These are phyloP conservation scores for Epichloe brachyelytri DNA, from an alignment of 2,329 filamentous ascomycete genomes.

Conservation along the genomic window DNA sequence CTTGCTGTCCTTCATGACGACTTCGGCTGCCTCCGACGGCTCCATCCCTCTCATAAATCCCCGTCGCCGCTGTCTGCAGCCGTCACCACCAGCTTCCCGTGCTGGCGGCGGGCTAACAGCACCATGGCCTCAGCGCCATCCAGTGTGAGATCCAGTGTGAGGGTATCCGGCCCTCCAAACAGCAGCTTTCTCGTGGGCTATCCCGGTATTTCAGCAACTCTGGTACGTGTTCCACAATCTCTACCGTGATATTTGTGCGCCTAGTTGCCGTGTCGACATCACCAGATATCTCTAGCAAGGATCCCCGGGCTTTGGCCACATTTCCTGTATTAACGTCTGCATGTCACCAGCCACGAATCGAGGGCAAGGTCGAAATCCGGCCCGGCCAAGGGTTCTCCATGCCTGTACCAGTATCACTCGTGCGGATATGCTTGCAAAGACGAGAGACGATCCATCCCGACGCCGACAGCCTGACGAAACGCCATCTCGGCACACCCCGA, in stretches of 20 bases:
- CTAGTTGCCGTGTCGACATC: too few species aligned
- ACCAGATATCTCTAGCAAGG: too few species aligned
- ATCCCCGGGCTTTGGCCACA: too few species aligned
- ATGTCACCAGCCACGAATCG: slow-evolving; percentile 67
- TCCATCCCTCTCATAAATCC: background rate
- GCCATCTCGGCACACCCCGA: slow-evolving; percentile 77
- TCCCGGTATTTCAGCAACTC: slow-evolving; percentile 90
- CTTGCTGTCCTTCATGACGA: background rate
- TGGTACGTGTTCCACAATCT: slow-evolving; percentile 49
- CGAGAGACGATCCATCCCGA: slow-evolving; percentile 94
- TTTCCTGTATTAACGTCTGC: background rate
- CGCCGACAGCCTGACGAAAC: slow-evolving; percentile 86
- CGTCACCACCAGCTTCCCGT: slow-evolving; percentile 4
- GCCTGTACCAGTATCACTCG: slow-evolving; percentile 80
- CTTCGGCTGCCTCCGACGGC: background rate
- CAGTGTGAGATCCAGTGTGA: slow-evolving; percentile 63
- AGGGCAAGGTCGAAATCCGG: slow-evolving; percentile 94
- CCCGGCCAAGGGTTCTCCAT: slow-evolving; percentile 75
- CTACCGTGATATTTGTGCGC: slow-evolving; percentile 6
- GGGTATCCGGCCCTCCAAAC: slow-evolving; percentile 94
- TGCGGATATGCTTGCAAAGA: slow-evolving; percentile 85
- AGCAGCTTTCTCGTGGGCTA: slow-evolving; percentile 95
- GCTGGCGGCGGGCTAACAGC: slow-evolving; percentile 10
- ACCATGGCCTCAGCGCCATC: slow-evolving; percentile 23
- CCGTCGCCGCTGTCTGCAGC: background rate